phyloP scores from a whole-genome alignment of 1,284 basidiomycete genomes.

The Malassezia sp. region DNA sequence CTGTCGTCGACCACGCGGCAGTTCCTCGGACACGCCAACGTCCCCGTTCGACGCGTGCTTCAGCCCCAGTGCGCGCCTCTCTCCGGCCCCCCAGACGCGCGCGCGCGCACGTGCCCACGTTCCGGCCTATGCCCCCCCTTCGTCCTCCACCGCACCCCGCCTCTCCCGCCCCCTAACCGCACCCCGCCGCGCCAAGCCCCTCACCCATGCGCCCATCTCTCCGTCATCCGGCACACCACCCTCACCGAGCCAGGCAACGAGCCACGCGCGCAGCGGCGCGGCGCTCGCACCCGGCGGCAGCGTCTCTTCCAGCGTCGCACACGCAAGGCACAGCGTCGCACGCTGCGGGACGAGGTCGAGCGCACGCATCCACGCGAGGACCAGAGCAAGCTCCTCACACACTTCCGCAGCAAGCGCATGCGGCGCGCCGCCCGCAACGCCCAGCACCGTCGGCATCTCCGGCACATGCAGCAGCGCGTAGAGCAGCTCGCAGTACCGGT shows the following conservation, averaged over 20 bases:
- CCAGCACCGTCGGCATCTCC: background rate
- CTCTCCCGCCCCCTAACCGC: no score
- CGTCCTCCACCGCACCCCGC: no score
- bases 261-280: slow-evolving; percentile 7
- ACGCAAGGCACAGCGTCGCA: slow-evolving; percentile 12
- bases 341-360: slow-evolving; percentile 10
- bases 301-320: slow-evolving; percentile 9
- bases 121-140: no score
- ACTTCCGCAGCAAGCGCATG: background rate
- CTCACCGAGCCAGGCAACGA: slow-evolving; percentile 14
- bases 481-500: slow-evolving; percentile 10
- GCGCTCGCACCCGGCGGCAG: slow-evolving; percentile 11
- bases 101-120: no score
- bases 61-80: no score
- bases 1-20: no score
- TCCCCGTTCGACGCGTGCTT: no score
- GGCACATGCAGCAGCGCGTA: background rate
- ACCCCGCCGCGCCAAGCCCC: no score
- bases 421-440: background rate
- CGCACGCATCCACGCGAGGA: slow-evolving; percentile 13
- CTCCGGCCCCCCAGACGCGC: no score
- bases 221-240: slow-evolving; percentile 9
- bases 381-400: slow-evolving; percentile 13
- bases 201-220: slow-evolving; percentile 10
- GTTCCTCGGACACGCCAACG: no score